These are phyloP conservation scores for Lindgomyces ingoldianus DNA, from an alignment of 495 filamentous ascomycete species.

Conservation along the genomic window DNA sequence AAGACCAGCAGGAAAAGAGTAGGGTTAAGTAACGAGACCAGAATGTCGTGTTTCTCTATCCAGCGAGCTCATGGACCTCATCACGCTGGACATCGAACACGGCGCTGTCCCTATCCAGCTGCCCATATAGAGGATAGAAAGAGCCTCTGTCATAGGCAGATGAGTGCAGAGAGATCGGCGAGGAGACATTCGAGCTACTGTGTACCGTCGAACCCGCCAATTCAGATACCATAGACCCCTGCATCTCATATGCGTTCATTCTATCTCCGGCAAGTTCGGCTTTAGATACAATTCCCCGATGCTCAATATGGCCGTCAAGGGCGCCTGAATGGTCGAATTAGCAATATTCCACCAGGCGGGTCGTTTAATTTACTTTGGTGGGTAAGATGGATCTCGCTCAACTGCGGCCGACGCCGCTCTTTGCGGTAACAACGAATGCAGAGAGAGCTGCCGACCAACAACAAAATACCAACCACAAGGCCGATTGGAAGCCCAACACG, in stretches of 20 bases:
- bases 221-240: neutral
- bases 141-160: constrained; percentile 1
- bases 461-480: neutral
- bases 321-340: no score
- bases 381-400: neutral
- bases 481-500: neutral
- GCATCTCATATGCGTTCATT: no score
- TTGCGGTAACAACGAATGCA: neutral
- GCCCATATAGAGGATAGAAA: no score
- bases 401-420: neutral
- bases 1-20: no score
- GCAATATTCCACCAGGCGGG: no score
- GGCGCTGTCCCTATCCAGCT: no score
- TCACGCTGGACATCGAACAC: neutral
- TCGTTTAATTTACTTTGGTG: neutral
- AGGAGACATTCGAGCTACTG: neutral
- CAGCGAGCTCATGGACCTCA: constrained; percentile 6
- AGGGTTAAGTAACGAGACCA: no score
- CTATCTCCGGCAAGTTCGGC: neutral
- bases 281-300: constrained; percentile 2
- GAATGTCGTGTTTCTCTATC: no score
- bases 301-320: no score
- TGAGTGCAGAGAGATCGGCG: neutral
- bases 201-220: neutral
- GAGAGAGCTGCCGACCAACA: neutral